Percentiles rank a stretch among this genome's conserved stretches.
phyloP scores from a whole-genome alignment of 768 basidiomycete species.

The Psilocybe cubensis region DNA sequence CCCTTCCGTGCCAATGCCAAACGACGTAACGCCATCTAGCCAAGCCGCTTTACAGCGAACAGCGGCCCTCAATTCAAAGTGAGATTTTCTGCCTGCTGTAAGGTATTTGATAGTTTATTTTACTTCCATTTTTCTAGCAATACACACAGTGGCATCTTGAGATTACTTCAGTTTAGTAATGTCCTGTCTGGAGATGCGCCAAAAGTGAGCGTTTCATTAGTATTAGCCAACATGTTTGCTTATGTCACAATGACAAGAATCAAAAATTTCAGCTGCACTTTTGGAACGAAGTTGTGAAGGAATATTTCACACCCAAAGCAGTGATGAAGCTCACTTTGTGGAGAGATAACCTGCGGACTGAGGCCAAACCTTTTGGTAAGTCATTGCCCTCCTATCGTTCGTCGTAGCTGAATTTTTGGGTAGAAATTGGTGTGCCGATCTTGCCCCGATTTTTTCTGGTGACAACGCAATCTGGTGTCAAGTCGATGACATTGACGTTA shows the following conservation, averaged over 20 bases:
- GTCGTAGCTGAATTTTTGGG: neutral
- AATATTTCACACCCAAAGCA: slow-evolving; percentile 74
- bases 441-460: slow-evolving; percentile 86
- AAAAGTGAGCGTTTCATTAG: slow-evolving; percentile 39
- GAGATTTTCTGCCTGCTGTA: neutral
- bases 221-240: neutral
- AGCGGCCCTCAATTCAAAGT: neutral
- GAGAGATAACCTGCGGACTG: slow-evolving; percentile 80
- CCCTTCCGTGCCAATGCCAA: slow-evolving; percentile 7
- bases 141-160: slow-evolving; percentile 64
- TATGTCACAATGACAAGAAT: neutral
- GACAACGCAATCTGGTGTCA: slow-evolving; percentile 83
- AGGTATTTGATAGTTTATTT: neutral
- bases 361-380: slow-evolving; percentile 86
- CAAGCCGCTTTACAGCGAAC: slow-evolving; percentile 11
- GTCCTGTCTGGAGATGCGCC: slow-evolving; percentile 58
- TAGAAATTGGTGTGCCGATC: slow-evolving; percentile 82
- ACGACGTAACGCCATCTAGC: slow-evolving; percentile 8
- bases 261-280: slow-evolving; percentile 67
- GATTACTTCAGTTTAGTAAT: slow-evolving; percentile 74
- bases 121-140: neutral
- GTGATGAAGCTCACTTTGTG: slow-evolving; percentile 83
- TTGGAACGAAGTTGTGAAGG: slow-evolving; percentile 68
- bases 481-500: slow-evolving; percentile 78
- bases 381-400: slow-evolving; percentile 11